Conservation (phyloP, 495 filamentous ascomycete species). For the Tuber umbilicatum region DNA sequence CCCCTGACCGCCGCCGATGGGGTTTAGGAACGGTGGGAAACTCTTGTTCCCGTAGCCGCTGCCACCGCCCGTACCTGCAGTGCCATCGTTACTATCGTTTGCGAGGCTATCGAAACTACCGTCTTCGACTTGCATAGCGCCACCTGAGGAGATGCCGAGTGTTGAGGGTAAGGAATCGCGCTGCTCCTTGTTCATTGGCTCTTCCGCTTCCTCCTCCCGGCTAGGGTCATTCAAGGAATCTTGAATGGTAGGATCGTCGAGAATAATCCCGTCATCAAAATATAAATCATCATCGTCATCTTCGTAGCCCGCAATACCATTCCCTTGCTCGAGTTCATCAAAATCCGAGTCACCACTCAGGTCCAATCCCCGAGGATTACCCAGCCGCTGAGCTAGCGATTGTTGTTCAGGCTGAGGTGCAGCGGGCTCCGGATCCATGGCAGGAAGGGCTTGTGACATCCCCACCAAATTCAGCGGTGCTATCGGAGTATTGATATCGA, state of each 20-base stretch:
- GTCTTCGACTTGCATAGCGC: constrained; percentile 29
- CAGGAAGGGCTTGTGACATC: constrained; percentile 10
- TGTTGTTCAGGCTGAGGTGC: background rate
- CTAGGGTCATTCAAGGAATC: background rate
- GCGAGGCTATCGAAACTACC: constrained; percentile 25
- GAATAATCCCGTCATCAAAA: constrained; percentile 69
- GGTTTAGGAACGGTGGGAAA: constrained; percentile 41
- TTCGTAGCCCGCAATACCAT: constrained; percentile 34
- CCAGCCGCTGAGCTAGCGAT: constrained; percentile 13
- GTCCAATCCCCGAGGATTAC: constrained; percentile 33
- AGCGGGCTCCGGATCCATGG: constrained; percentile 31
- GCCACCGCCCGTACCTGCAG: constrained; percentile 21
- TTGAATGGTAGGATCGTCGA: background rate
- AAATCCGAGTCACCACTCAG: constrained; percentile 32
- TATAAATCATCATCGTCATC: constrained; percentile 68
- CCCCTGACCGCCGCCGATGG: constrained; percentile 39
- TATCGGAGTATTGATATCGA: constrained; percentile 6
- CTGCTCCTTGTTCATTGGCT: background rate
- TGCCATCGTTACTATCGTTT: constrained; percentile 13
- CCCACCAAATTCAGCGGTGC: background rate
- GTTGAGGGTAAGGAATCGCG: constrained; percentile 29
- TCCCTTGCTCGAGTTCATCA: constrained; percentile 23
- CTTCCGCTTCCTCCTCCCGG: constrained; percentile 1
- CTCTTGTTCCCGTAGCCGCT: constrained; percentile 12
- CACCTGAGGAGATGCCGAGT: constrained; percentile 28